phyloP scores from a whole-genome alignment of 768 basidiomycete genomes.

The Stropharia rugosoannulata region DNA sequence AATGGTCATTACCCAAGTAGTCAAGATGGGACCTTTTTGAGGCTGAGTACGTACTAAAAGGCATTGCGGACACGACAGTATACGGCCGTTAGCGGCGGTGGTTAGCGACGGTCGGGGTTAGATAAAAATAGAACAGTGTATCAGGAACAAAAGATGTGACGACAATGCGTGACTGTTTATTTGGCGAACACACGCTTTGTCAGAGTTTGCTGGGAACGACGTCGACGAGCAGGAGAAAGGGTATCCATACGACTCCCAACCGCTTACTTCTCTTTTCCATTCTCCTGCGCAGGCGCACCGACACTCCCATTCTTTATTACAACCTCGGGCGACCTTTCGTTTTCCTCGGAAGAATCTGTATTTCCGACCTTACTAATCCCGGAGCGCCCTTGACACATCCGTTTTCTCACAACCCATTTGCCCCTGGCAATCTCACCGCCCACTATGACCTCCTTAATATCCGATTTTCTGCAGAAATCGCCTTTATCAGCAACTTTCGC shows the following conservation, averaged over 20 bases:
- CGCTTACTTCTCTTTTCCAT: not conserved
- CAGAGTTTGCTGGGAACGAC: not conserved
- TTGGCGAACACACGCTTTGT: not conserved
- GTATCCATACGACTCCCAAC: not conserved
- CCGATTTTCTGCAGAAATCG: not conserved
- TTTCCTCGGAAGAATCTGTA: constrained; percentile 2
- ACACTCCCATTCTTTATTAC: not conserved
- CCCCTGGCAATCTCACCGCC: not conserved
- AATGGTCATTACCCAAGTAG: too few relatives aligned
- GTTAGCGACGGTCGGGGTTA: not conserved
- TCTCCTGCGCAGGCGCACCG: constrained; percentile 23
- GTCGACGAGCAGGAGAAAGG: not conserved
- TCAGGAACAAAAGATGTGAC: not conserved
- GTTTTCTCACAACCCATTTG: constrained; percentile 10
- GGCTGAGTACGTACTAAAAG: too few relatives aligned
- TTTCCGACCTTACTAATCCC: constrained; percentile 14
- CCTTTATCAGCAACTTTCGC: constrained; percentile 1
- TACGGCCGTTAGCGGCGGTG: too few relatives aligned
- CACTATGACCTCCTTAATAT: constrained; percentile 1
- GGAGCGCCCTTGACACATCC: constrained; percentile 2
- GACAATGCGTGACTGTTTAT: not conserved
- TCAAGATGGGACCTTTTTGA: too few relatives aligned
- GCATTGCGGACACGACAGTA: too few relatives aligned
- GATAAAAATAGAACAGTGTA: not conserved
- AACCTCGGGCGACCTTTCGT: not conserved